phyloP scores from a whole-genome alignment of 768 basidiomycete species.

The Suillus lakei region DNA sequence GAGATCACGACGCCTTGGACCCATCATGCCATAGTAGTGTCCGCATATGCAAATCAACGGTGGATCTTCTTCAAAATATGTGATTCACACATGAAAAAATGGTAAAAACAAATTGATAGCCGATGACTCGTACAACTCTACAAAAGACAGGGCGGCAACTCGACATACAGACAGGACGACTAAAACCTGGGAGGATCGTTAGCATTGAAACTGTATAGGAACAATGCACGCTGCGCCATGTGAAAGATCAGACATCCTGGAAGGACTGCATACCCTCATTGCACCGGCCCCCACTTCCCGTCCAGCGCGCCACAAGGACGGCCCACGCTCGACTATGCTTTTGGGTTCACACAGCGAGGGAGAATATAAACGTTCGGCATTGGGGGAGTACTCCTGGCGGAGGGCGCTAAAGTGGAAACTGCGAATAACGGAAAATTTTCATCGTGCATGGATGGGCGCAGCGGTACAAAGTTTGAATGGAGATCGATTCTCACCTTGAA shows the following conservation, averaged over 20 bases:
- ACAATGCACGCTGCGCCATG: slow-evolving; percentile 28
- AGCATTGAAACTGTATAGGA: slow-evolving; percentile 9
- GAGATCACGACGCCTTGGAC: too few species aligned
- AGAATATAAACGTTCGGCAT: slow-evolving; percentile 71
- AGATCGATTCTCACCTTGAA: slow-evolving; percentile 28
- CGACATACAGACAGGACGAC: slow-evolving; percentile 35
- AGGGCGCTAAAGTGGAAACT: slow-evolving; percentile 85
- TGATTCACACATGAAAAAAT: background rate
- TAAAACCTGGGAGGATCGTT: slow-evolving; percentile 11
- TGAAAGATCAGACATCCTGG: slow-evolving; percentile 83
- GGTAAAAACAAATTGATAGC: background rate
- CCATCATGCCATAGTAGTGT: fast-evolving
- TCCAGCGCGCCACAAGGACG: slow-evolving; percentile 69
- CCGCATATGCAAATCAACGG: background rate
- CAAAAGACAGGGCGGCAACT: slow-evolving; percentile 42
- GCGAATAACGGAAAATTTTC: slow-evolving; percentile 77
- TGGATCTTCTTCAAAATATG: background rate
- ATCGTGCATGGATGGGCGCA: slow-evolving; percentile 44
- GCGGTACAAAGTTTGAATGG: slow-evolving; percentile 13
- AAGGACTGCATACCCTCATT: slow-evolving; percentile 74
- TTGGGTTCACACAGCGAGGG: slow-evolving; percentile 77
- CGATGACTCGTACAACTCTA: background rate
- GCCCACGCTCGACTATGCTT: slow-evolving; percentile 67
- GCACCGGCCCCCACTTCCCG: slow-evolving; percentile 73
- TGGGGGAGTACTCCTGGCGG: slow-evolving; percentile 72